These are phyloP conservation scores for Aspergillus taichungensis DNA, from an alignment of 495 filamentous ascomycete species.

Conservation along the genomic window DNA sequence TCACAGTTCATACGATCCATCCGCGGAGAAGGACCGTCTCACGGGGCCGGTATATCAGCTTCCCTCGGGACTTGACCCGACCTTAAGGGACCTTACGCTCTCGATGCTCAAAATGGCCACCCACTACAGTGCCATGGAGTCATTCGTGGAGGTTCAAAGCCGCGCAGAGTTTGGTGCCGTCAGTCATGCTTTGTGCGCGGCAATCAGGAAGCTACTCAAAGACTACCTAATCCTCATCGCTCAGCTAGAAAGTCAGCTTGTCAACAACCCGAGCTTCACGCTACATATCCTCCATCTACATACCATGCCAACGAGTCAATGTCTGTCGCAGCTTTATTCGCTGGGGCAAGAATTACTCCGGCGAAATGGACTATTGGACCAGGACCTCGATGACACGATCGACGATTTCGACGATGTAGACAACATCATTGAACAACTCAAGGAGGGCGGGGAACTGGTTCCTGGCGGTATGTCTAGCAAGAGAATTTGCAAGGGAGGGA, in stretches of 20 bases:
- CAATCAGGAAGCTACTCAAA: conserved; percentile 81
- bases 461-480: conserved; percentile 74
- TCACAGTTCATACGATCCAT: conserved; percentile 67
- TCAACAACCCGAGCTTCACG: conserved; percentile 81
- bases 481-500: conserved; percentile 90
- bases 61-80: conserved; percentile 78
- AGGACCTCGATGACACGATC: conserved; percentile 73
- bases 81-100: conserved; percentile 73
- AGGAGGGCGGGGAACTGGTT: conserved; percentile 67
- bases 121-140: conserved; percentile 81
- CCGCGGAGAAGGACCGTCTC: conserved; percentile 75
- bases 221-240: conserved; percentile 90
- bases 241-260: conserved; percentile 83
- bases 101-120: conserved; percentile 95
- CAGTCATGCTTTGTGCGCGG: conserved; percentile 89
- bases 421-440: conserved; percentile 73
- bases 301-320: conserved; percentile 78
- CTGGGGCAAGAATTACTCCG: conserved; percentile 80
- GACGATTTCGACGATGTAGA: conserved; percentile 80
- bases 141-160: conserved; percentile 89
- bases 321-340: conserved; percentile 80
- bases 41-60: conserved; percentile 74
- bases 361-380: conserved; percentile 78
- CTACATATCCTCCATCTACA: conserved; percentile 88
- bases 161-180: conserved; percentile 91